Evolutionary conservation across 2,329 filamentous ascomycete genomes (phyloP).

Genomic region (Alternaria sp.): DNA sequence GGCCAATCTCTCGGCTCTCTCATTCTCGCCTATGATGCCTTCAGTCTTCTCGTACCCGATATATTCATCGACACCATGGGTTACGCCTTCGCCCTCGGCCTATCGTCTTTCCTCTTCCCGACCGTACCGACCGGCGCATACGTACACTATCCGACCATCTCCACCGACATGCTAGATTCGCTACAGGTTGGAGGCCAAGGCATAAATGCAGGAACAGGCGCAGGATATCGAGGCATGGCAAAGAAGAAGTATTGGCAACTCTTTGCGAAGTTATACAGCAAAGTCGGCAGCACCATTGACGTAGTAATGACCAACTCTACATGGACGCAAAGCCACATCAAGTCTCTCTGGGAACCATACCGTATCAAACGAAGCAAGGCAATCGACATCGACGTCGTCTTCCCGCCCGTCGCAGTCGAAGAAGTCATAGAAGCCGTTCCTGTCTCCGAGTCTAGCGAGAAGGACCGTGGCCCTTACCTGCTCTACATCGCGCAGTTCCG

Average conservation of each 20-base stretch:
- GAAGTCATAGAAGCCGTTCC: conserved; percentile 79
- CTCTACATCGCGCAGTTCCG: conserved; percentile 98
- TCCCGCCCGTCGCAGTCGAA: conserved; percentile 88
- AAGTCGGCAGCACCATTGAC: conserved; percentile 82
- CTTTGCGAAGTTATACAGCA: conserved; percentile 83
- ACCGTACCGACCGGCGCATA: conserved; percentile 86
- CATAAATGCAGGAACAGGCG: conserved; percentile 82
- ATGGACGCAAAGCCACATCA: conserved; percentile 84
- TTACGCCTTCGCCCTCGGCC: conserved; percentile 86
- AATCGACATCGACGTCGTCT: conserved; percentile 75
- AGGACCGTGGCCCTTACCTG: conserved; percentile 71
- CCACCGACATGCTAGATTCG: conserved; percentile 92
- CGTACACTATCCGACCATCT: conserved; percentile 97
- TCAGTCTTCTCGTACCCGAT: conserved; percentile 89
- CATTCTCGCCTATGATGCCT: conserved; percentile 87
- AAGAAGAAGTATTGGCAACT: conserved; percentile 87
- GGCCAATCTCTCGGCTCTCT: conserved; percentile 93
- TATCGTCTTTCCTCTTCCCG: conserved; percentile 82
- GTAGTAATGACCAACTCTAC: conserved; percentile 97
- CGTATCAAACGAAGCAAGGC: conserved; percentile 52
- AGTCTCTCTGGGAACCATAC: conserved; percentile 72
- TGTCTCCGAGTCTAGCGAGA: conserved; percentile 72
- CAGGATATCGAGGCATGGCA: conserved; percentile 69
- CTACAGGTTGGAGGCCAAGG: conserved; percentile 67
- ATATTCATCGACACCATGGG: conserved; percentile 98